Conservation (phyloP, 306 rosid genomes). For the Abrus precatorius region DNA sequence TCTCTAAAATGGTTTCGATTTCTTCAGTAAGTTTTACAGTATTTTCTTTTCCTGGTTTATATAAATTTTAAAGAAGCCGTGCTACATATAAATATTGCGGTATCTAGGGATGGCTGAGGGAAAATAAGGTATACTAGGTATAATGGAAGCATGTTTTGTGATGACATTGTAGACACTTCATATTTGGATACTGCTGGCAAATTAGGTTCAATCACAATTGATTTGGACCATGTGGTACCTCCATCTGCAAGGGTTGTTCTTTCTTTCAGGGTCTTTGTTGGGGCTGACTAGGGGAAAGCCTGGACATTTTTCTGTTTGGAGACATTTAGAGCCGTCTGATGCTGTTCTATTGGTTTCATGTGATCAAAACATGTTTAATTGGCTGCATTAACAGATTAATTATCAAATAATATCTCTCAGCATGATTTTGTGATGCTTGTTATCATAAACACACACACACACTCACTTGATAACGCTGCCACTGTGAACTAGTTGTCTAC, state of each 20-base stretch:
- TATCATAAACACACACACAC: background rate
- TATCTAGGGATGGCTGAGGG: slow-evolving; percentile 36
- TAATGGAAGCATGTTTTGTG: slow-evolving; percentile 38
- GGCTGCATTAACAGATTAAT: background rate
- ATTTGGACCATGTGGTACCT: slow-evolving; percentile 12
- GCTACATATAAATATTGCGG: slow-evolving; percentile 20
- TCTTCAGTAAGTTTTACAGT: slow-evolving; percentile 70
- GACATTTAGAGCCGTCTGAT: slow-evolving; percentile 7
- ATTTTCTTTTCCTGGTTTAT: slow-evolving; percentile 20
- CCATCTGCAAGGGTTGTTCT: slow-evolving; percentile 31
- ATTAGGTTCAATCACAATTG: slow-evolving; percentile 27
- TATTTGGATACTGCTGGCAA: slow-evolving; percentile 31
- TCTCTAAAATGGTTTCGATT: slow-evolving; percentile 77
- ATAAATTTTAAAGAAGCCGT: slow-evolving; percentile 31
- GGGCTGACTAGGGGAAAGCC: slow-evolving; percentile 24
- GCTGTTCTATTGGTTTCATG: slow-evolving; percentile 18
- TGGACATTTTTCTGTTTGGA: slow-evolving; percentile 23
- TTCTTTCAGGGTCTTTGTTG: slow-evolving; percentile 21
- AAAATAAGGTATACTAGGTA: slow-evolving; percentile 29
- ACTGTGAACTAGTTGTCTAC: slow-evolving; percentile 31
- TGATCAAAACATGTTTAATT: slow-evolving; percentile 17
- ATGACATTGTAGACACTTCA: slow-evolving; percentile 12
- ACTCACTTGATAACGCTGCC: background rate
- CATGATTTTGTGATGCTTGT: too few species aligned
- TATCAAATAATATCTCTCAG: background rate